These are phyloP conservation scores for Chlamydomonas sphaeroides DNA, from an alignment of 139 green algal species.

Conservation along the genomic window DNA sequence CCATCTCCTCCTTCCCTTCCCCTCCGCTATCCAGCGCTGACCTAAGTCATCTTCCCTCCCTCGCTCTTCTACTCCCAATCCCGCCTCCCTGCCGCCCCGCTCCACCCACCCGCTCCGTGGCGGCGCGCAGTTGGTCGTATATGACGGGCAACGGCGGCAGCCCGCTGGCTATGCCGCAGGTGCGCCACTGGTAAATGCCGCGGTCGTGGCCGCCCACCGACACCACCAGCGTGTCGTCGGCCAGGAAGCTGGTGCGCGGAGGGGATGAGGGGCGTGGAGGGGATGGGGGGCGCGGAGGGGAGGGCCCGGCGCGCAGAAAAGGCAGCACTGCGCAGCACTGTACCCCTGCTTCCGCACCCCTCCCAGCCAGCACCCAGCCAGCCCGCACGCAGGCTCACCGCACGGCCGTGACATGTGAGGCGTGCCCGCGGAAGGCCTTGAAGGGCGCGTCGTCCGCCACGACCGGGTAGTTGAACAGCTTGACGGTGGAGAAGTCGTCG, in stretches of 20 bases:
- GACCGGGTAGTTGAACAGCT: constrained; percentile 71
- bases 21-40: too few relatives aligned
- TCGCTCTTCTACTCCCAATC: too few relatives aligned
- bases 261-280: too few relatives aligned
- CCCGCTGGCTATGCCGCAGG: constrained; percentile 16
- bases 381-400: too few relatives aligned
- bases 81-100: too few relatives aligned
- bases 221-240: constrained; percentile 51
- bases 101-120: too few relatives aligned
- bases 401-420: constrained; percentile 56
- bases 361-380: neutral
- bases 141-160: constrained; percentile 34
- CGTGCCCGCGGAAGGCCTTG: constrained; percentile 65
- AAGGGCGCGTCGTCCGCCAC: constrained; percentile 69
- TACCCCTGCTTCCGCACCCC: too few relatives aligned
- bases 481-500: constrained; percentile 65
- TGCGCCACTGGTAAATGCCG: constrained; percentile 66
- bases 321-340: neutral
- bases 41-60: too few relatives aligned
- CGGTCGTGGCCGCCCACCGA: constrained; percentile 61
- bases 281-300: too few relatives aligned
- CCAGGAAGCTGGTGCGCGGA: constrained; percentile 48
- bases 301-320: neutral
- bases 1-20: too few relatives aligned
- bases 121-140: neutral